These are phyloP conservation scores for Penicillium lividum DNA, from an alignment of 495 filamentous ascomycete species.

Conservation along the genomic window DNA sequence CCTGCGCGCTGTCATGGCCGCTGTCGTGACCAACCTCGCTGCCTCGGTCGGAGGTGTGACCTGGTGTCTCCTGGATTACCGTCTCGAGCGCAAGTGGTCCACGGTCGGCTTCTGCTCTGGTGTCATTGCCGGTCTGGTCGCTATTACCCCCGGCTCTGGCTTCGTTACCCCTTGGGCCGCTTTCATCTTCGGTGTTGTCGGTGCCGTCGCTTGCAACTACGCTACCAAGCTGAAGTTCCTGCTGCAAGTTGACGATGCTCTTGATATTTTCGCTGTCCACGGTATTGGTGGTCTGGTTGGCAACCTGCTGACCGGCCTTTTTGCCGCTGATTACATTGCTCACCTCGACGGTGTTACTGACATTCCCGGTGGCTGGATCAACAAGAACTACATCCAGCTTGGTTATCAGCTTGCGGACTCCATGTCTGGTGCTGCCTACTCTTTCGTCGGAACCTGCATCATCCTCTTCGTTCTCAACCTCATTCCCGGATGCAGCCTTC, in stretches of 20 bases:
- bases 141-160: conserved; percentile 90
- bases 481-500: conserved; percentile 79
- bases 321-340: conserved; percentile 89
- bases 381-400: conserved; percentile 86
- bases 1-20: conserved; percentile 68
- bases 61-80: conserved; percentile 94
- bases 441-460: conserved; percentile 80
- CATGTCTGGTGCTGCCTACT: conserved; percentile 78
- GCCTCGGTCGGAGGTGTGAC: conserved; percentile 80
- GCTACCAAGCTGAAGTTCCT: conserved; percentile 96
- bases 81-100: conserved; percentile 93
- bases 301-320: conserved; percentile 86
- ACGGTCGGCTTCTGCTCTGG: conserved; percentile 97
- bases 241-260: conserved; percentile 80
- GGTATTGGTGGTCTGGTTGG: conserved; percentile 85
- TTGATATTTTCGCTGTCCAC: conserved; percentile 95
- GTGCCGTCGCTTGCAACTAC: conserved; percentile 86
- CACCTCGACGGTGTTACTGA: conserved; percentile 73
- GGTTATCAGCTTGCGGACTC: conserved; percentile 89
- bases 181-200: conserved; percentile 85
- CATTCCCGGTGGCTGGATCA: conserved; percentile 88
- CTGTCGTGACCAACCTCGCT: conserved; percentile 57
- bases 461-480: conserved; percentile 89
- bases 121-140: conserved; percentile 87
- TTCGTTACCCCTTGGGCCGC: conserved; percentile 92